These are phyloP conservation scores for Hypoxylon sp. DNA, from an alignment of 2,329 filamentous ascomycete genomes.

Conservation along the genomic window DNA sequence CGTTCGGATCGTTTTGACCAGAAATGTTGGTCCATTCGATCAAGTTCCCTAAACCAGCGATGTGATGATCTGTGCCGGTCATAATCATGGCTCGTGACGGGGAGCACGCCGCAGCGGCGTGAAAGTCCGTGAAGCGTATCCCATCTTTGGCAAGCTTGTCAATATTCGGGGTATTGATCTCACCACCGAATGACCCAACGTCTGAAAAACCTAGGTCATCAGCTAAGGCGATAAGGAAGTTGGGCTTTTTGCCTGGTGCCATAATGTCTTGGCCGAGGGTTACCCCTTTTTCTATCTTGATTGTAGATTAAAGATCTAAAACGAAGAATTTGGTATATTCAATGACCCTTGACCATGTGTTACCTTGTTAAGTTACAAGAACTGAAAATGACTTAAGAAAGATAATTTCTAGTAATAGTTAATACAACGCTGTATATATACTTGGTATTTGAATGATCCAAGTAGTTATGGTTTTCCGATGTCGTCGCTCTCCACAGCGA, in stretches of 20 bases:
- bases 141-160: slow-evolving; percentile 67
- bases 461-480: slow-evolving; percentile 19
- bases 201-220: slow-evolving; percentile 75
- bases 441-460: background rate
- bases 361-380: background rate
- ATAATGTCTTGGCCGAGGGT: slow-evolving; percentile 28
- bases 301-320: background rate
- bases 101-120: slow-evolving; percentile 75
- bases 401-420: background rate
- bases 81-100: slow-evolving; percentile 77
- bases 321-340: background rate
- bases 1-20: slow-evolving; percentile 54
- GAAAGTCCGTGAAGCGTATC: slow-evolving; percentile 75
- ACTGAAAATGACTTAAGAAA: background rate
- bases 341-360: background rate
- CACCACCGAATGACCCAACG: slow-evolving; percentile 70
- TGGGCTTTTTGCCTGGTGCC: slow-evolving; percentile 61
- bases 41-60: slow-evolving; percentile 71
- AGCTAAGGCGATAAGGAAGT: slow-evolving; percentile 72
- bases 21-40: slow-evolving; percentile 65
- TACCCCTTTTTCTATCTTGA: background rate
- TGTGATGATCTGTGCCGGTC: slow-evolving; percentile 75
- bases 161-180: slow-evolving; percentile 73
- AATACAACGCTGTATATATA: slow-evolving; percentile 13
- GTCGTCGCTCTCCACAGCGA: slow-evolving; percentile 45